Percentiles rank a stretch among this genome's conserved stretches.
Evolutionary conservation across 2,329 filamentous ascomycete genomes (phyloP).

Genomic region (Hypoxylon sp.): DNA sequence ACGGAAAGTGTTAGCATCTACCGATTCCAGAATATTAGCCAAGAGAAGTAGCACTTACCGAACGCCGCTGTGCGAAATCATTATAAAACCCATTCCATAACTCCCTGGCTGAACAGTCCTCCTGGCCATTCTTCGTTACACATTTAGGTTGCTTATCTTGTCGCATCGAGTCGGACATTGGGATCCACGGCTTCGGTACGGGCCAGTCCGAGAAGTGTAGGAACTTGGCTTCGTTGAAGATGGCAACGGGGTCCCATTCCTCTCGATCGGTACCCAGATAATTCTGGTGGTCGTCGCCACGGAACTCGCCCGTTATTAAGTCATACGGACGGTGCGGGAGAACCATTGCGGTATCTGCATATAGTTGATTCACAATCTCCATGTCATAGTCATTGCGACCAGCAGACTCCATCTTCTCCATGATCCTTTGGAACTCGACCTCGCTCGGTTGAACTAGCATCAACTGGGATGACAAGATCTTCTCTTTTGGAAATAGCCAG

Average conservation of each 20-base stretch:
- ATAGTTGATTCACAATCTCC: constrained; percentile 75
- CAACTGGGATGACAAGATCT: constrained; percentile 69
- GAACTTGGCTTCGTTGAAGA: constrained; percentile 71
- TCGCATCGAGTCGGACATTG: constrained; percentile 46
- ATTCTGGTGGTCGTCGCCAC: constrained; percentile 60
- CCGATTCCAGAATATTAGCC: neutral
- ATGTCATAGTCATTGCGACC: constrained; percentile 68
- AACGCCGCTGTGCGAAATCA: constrained; percentile 51
- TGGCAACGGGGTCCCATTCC: constrained; percentile 67
- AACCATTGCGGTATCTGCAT: constrained; percentile 68
- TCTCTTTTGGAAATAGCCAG: constrained; percentile 69
- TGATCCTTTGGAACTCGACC: constrained; percentile 59
- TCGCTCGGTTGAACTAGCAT: constrained; percentile 71
- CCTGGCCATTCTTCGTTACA: constrained; percentile 44
- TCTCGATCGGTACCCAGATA: constrained; percentile 58
- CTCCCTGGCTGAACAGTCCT: constrained; percentile 51
- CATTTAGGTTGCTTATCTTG: constrained; percentile 52
- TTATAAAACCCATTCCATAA: constrained; percentile 54
- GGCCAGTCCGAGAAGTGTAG: constrained; percentile 81
- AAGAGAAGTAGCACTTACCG: constrained; percentile 39
- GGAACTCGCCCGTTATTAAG: constrained; percentile 73
- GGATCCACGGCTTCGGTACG: constrained; percentile 69
- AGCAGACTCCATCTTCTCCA: constrained; percentile 52
- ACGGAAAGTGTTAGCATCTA: constrained; percentile 15
- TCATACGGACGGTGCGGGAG: constrained; percentile 74